Evolutionary conservation across 371 early-diverging fungal genomes (phyloP), one percentile per base, ranked within the genome.

Genomic region (Zopfochytrium polystomum): DNA sequence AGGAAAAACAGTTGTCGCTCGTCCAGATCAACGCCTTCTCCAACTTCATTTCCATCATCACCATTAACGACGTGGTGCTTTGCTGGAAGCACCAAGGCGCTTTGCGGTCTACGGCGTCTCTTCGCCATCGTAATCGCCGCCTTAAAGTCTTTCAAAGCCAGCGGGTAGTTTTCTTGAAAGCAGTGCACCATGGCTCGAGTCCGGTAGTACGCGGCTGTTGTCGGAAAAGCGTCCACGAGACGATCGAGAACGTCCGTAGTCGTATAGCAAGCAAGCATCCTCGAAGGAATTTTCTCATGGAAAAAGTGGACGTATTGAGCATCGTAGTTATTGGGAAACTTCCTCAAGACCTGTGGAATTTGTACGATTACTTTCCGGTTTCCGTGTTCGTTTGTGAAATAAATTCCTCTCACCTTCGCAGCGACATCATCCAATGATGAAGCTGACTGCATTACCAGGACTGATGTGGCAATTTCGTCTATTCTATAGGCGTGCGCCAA

Each of bases 201-300:
- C 13, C 70, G 62, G 56, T 65, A 62, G 57, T 63, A 70, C 20
- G 62, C 70, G 11, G 70, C 54, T 13, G 48, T 51, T 3, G 23
- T 34, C 26, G 70, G 70, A n/a, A 26, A 52, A n/a, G 25, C 20
- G 31, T 55, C 56, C n/a, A 70, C 60, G 15, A 70, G 22, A 11
- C 23, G 30, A 49, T 70, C 70, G 1, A 70, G 55, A 18, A 43
- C 53, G 15, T 52, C 60, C 52, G 61, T 64, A 18, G 65, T 63
- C 1, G 70, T 70, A 18, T 63, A 65, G 15, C 58, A 29, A 25
- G 70, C 70, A 1, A 70, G 59, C 65, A 65, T 70, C 32, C 70
- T 33, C 15, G 70, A 70, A 3, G 70, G 70, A 30, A 70, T 70
- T 51, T 70, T 70, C 34, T 70, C 70, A 57, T 70, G 70, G 55